These are phyloP conservation scores for Termitomyces sp. DNA, from an alignment of 768 basidiomycete genomes.

Conservation along the genomic window DNA sequence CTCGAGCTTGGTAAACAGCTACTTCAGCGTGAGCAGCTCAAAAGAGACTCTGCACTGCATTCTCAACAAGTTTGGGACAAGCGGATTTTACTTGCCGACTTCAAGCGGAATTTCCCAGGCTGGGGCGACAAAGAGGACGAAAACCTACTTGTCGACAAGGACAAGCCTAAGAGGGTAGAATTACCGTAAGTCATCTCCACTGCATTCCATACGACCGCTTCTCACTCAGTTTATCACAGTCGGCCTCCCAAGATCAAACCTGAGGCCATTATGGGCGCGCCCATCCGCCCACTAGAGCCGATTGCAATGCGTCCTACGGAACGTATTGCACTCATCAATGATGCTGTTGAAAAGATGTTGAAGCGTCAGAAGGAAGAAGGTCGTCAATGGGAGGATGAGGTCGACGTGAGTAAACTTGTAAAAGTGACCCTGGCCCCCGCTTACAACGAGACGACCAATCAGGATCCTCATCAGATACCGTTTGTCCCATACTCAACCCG, in stretches of 20 bases:
- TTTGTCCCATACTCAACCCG: slow-evolving; percentile 57
- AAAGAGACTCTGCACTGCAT: slow-evolving; percentile 33
- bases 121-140: background rate
- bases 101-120: background rate
- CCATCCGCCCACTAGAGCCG: background rate
- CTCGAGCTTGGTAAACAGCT: slow-evolving; percentile 71
- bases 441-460: background rate
- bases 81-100: background rate
- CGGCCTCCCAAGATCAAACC: background rate
- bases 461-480: slow-evolving; percentile 73
- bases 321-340: slow-evolving; percentile 55
- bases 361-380: slow-evolving; percentile 67
- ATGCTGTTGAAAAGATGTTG: slow-evolving; percentile 59
- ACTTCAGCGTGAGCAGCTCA: slow-evolving; percentile 69
- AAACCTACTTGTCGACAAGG: background rate
- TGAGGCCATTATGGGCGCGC: background rate
- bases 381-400: slow-evolving; percentile 80
- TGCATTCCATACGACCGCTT: background rate
- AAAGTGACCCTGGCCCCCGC: background rate
- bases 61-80: slow-evolving; percentile 2
- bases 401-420: slow-evolving; percentile 57
- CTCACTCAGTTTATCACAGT: background rate
- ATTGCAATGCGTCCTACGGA: slow-evolving; percentile 61
- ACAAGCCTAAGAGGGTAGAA: background rate
- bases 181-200: background rate